Percentiles rank a stretch among this genome's conserved stretches.
These are phyloP conservation scores for Chaetomium cochliodes DNA, from an alignment of 495 filamentous ascomycete genomes.

Conservation along the genomic window DNA sequence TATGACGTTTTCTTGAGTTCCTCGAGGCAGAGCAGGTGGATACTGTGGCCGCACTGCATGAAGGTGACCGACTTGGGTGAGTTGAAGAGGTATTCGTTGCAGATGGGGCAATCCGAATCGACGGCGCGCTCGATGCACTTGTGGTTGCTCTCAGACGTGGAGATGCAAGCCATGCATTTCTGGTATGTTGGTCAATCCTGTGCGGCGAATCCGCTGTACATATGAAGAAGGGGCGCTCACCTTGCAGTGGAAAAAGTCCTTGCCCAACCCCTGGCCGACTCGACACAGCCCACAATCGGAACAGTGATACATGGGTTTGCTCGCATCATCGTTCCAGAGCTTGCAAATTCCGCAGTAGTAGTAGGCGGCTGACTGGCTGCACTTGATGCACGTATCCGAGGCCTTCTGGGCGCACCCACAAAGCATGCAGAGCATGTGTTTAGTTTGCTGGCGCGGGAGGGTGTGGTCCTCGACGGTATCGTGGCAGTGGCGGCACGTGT, in stretches of 20 bases:
- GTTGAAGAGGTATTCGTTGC: slow-evolving; percentile 96
- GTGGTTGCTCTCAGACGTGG: slow-evolving; percentile 66
- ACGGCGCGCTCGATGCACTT: slow-evolving; percentile 92
- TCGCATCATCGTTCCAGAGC: slow-evolving; percentile 90
- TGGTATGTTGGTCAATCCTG: slow-evolving; percentile 33
- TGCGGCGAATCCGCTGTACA: too few species aligned
- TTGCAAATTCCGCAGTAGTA: slow-evolving; percentile 97
- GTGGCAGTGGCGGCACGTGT: slow-evolving; percentile 94
- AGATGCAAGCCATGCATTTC: slow-evolving; percentile 90
- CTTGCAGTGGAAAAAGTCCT: slow-evolving; percentile 98
- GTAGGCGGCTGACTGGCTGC: slow-evolving; percentile 73
- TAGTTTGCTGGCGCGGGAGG: slow-evolving; percentile 76
- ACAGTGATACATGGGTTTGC: slow-evolving; percentile 95
- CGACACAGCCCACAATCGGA: slow-evolving; percentile 94
- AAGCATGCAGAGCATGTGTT: slow-evolving; percentile 98
- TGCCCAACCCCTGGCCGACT: slow-evolving; percentile 85
- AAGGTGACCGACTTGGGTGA: slow-evolving; percentile 85
- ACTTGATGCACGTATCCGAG: slow-evolving; percentile 70
- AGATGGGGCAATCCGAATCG: slow-evolving; percentile 98
- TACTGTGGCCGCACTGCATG: slow-evolving; percentile 94
- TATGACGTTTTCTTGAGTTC: slow-evolving; percentile 84
- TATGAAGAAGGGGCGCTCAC: slow-evolving; percentile 46
- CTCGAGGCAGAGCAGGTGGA: slow-evolving; percentile 82
- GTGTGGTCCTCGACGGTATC: slow-evolving; percentile 81
- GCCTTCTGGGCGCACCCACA: slow-evolving; percentile 85